A percentile compares a stretch with the other conserved stretches of the same genome.
These are phyloP conservation scores for Amoebophrya sp. DNA, from an alignment of 169 alveolate genomes.

Conservation along the genomic window DNA sequence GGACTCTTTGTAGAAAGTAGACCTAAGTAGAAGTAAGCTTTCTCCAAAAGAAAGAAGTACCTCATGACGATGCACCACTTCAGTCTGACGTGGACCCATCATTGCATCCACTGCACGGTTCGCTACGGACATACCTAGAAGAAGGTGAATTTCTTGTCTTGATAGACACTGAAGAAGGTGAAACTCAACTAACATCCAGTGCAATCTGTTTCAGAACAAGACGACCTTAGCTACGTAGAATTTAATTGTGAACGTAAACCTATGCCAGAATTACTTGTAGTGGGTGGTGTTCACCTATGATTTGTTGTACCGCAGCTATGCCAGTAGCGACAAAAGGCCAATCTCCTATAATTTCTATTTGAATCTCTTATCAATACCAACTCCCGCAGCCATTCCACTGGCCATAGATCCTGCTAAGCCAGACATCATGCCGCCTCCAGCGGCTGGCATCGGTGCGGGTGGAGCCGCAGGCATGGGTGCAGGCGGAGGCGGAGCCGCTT, in stretches of 20 bases:
- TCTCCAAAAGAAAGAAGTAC: neutral
- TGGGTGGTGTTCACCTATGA: too few relatives aligned
- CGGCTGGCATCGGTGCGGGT: neutral
- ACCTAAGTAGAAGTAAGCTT: too few relatives aligned
- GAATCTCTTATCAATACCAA: neutral
- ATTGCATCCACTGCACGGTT: slow-evolving; percentile 33
- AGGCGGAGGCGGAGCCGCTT: neutral
- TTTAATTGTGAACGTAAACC: too few relatives aligned
- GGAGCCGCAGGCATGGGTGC: neutral
- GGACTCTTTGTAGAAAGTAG: too few relatives aligned
- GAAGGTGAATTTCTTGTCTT: neutral
- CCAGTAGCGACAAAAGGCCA: neutral
- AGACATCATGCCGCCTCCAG: neutral
- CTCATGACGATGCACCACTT: slow-evolving; percentile 30
- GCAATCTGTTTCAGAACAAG: too few relatives aligned
- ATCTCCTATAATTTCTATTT: neutral
- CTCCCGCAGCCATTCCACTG: neutral
- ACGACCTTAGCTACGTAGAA: too few relatives aligned
- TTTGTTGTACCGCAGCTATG: too few relatives aligned
- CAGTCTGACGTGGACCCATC: slow-evolving; percentile 33
- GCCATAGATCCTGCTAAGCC: neutral
- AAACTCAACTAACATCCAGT: too few relatives aligned
- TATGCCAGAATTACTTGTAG: too few relatives aligned
- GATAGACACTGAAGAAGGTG: too few relatives aligned
- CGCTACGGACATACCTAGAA: slow-evolving; percentile 27